Percentiles rank a stretch among this genome's conserved stretches.
These are phyloP conservation scores for Stachybotrys echinatus DNA, from an alignment of 2,329 filamentous ascomycete genomes.

Conservation along the genomic window DNA sequence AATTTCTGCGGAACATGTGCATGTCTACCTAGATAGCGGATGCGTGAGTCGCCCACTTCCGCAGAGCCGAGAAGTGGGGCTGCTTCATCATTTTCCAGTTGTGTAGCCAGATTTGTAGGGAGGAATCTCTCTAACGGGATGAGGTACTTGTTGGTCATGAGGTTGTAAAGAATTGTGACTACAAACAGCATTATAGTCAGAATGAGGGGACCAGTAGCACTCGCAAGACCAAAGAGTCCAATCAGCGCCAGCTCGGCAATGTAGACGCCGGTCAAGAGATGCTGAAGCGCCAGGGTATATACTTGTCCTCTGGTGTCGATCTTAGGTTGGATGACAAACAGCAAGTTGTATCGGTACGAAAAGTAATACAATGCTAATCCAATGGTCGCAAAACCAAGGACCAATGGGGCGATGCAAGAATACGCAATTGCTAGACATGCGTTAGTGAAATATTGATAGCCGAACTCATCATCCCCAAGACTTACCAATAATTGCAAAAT, in stretches of 20 bases:
- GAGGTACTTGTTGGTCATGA: background rate
- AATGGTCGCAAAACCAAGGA: conserved; percentile 64
- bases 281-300: conserved; percentile 67
- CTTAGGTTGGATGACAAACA: conserved; percentile 64
- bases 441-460: background rate
- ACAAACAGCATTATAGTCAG: background rate
- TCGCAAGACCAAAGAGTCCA: conserved; percentile 28
- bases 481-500: conserved; percentile 1
- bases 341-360: conserved; percentile 69
- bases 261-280: conserved; percentile 67
- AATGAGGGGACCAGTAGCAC: background rate
- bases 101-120: background rate
- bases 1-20: background rate
- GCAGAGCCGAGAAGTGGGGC: background rate
- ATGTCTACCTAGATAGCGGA: background rate
- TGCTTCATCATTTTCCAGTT: background rate
- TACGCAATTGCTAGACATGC: conserved; percentile 34
- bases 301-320: conserved; percentile 70
- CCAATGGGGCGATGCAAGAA: conserved; percentile 66
- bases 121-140: background rate
- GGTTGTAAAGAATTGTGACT: background rate
- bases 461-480: background rate
- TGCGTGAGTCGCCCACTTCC: background rate
- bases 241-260: conserved; percentile 63
- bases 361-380: conserved; percentile 68